Conservation (phyloP, 306 rosid species). For the Quercus dentata region DNA sequence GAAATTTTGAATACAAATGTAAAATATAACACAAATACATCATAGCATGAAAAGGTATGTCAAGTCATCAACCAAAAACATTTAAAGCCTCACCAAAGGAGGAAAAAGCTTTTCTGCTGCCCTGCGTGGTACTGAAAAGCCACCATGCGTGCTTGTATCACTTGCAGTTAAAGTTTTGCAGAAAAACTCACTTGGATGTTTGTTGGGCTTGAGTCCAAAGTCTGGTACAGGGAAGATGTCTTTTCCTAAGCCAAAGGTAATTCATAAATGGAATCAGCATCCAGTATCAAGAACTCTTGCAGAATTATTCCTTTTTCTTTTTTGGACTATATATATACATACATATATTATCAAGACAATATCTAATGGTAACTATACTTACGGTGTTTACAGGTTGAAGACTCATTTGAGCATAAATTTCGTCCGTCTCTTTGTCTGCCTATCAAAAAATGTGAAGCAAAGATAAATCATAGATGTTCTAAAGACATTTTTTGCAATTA, state of each 20-base stretch:
- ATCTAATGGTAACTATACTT: conserved; percentile 28
- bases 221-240: conserved; percentile 86
- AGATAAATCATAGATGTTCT: not conserved
- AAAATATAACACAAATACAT: not conserved
- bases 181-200: conserved; percentile 92
- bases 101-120: conserved; percentile 97
- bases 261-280: not conserved
- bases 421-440: conserved; percentile 97
- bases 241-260: conserved; percentile 47
- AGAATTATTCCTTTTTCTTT: not conserved
- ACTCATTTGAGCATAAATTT: conserved; percentile 94
- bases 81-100: conserved; percentile 49
- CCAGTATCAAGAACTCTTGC: not conserved
- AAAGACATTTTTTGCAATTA: not conserved
- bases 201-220: conserved; percentile 72
- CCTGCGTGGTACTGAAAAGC: conserved; percentile 91
- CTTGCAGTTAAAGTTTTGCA: conserved; percentile 97
- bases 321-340: too few species aligned
- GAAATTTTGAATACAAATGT: conserved; percentile 6
- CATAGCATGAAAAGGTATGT: not conserved
- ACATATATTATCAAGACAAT: not conserved
- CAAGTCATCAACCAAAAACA: not conserved
- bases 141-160: conserved; percentile 95
- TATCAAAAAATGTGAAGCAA: conserved; percentile 27
- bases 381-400: conserved; percentile 92